Percentiles rank a stretch among this genome's conserved stretches.
Evolutionary conservation across 2,329 filamentous ascomycete genomes (phyloP).

Genomic region (Onygena corvina): DNA sequence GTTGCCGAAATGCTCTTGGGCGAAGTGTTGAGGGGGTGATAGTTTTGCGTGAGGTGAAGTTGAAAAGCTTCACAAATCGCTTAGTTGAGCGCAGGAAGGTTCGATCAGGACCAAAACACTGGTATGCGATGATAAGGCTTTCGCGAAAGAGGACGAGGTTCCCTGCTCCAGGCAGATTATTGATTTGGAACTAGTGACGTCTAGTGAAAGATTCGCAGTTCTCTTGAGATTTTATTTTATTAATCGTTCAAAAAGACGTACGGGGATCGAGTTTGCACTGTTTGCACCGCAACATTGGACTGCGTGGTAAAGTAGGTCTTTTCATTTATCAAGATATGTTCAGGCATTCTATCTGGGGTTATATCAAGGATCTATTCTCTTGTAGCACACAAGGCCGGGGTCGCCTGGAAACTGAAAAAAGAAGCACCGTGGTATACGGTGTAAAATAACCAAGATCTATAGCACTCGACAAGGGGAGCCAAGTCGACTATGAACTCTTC

Average conservation of each 20-base stretch:
- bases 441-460: background rate
- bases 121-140: too few species aligned
- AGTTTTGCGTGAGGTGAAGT: background rate
- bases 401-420: too few species aligned
- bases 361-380: too few species aligned
- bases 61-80: background rate
- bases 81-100: conserved; percentile 11
- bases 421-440: background rate
- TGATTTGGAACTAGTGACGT: conserved; percentile 2
- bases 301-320: too few species aligned
- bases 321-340: too few species aligned
- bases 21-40: background rate
- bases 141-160: conserved; percentile 1
- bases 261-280: conserved; percentile 5
- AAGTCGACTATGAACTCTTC: background rate
- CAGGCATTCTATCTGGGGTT: too few species aligned
- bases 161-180: conserved; percentile 17
- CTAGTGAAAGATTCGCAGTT: background rate
- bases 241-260: background rate
- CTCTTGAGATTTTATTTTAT: conserved; percentile 5
- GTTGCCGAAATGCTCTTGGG: background rate
- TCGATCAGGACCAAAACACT: conserved; percentile 9
- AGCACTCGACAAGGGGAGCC: too few species aligned
- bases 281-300: too few species aligned
- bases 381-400: too few species aligned